Percentiles rank a stretch among this genome's conserved stretches.
Evolutionary conservation across 306 rosid species (phyloP).

Genomic region (Vicia villosa): DNA sequence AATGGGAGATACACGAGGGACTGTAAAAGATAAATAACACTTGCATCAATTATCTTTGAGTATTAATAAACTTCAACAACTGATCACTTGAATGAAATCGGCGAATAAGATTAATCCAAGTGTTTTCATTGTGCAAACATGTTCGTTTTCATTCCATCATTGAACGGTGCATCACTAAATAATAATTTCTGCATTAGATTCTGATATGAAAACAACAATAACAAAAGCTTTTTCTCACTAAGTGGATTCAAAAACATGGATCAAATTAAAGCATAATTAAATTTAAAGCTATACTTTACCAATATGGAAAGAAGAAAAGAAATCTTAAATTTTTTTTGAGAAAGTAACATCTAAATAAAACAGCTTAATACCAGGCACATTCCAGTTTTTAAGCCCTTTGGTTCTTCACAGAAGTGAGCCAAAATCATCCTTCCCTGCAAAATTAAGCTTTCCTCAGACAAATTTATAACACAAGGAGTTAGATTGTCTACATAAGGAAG

Average conservation of each 20-base stretch:
- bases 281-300: background rate
- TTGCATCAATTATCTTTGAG: constrained; percentile 29
- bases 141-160: background rate
- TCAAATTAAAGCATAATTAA: background rate
- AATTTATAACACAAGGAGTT: constrained; percentile 9
- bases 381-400: constrained; percentile 97
- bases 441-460: constrained; percentile 43
- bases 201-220: background rate
- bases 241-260: background rate
- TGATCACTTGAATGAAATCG: constrained; percentile 19
- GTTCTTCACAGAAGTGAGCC: constrained; percentile 97
- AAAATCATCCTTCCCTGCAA: constrained; percentile 97
- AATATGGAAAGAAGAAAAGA: background rate
- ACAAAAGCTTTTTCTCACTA: background rate
- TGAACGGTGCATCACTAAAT: background rate
- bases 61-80: background rate
- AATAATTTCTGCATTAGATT: background rate
- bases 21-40: constrained; percentile 48
- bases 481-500: constrained; percentile 19
- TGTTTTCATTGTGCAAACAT: background rate
- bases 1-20: constrained; percentile 82
- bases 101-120: background rate
- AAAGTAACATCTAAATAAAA: constrained; percentile 28
- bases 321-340: constrained; percentile 10
- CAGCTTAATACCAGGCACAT: constrained; percentile 89